These are phyloP conservation scores for Heliamphora pulchella DNA, from an alignment of 179 eudicot genomes.

Conservation along the genomic window DNA sequence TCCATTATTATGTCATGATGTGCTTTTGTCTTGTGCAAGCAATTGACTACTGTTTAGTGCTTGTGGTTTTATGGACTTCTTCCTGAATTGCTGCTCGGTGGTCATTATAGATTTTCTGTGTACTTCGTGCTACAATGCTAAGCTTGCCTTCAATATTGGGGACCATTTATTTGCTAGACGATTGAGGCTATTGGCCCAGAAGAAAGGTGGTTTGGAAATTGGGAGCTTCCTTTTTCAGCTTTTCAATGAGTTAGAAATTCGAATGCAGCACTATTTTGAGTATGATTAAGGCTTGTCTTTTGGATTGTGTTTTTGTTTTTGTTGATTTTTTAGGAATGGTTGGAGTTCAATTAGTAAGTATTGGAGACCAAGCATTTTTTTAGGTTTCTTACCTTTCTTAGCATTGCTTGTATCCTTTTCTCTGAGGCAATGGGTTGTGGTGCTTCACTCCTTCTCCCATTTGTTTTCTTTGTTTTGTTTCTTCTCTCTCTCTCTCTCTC, in stretches of 20 bases:
- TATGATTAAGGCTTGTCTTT: conserved; percentile 4
- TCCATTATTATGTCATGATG: neutral
- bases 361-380: too few relatives aligned
- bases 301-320: neutral
- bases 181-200: neutral
- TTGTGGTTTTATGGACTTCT: neutral
- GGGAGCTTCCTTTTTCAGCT: neutral
- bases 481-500: neutral
- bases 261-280: conserved; percentile 6
- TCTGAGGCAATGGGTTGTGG: neutral
- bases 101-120: neutral
- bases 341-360: too few relatives aligned
- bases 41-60: neutral
- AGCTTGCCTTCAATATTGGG: neutral
- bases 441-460: conserved; percentile 1
- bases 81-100: neutral
- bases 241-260: neutral
- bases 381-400: neutral
- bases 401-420: neutral
- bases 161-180: neutral
- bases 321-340: too few relatives aligned
- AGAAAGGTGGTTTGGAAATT: neutral
- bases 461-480: neutral
- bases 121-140: neutral
- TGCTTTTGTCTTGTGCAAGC: neutral